A percentile compares a stretch with the other conserved stretches of the same genome.
These are phyloP conservation scores for Hirschfeldia incana DNA, from an alignment of 345 rosid genomes.

Conservation along the genomic window DNA sequence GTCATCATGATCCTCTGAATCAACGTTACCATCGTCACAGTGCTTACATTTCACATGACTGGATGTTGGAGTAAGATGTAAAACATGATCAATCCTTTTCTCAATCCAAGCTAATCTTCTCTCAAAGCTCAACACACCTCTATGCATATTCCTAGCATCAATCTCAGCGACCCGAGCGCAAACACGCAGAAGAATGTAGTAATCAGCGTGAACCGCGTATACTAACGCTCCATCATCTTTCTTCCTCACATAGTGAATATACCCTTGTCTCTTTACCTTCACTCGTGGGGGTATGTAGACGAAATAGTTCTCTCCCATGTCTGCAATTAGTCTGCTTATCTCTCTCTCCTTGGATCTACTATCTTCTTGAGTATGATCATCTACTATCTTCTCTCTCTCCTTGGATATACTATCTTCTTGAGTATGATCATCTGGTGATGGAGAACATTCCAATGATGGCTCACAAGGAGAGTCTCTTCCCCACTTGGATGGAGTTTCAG, in stretches of 20 bases:
- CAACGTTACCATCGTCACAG: background rate
- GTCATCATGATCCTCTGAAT: background rate
- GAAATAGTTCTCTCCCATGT: constrained; percentile 75
- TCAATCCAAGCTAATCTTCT: constrained; percentile 82
- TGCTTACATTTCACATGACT: background rate
- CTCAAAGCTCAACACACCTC: constrained; percentile 69
- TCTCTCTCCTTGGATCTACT: constrained; percentile 31
- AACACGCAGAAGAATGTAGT: constrained; percentile 70
- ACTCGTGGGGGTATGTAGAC: constrained; percentile 70
- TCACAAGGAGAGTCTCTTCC: background rate
- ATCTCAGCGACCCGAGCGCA: constrained; percentile 67
- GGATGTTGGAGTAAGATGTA: background rate
- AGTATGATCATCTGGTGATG: background rate
- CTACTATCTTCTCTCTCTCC: constrained; percentile 31
- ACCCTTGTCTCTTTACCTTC: constrained; percentile 56
- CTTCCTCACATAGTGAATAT: constrained; percentile 67
- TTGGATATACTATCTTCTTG: background rate
- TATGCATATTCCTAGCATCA: constrained; percentile 67
- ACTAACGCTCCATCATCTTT: constrained; percentile 53
- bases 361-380: background rate
- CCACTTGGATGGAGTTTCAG: background rate
- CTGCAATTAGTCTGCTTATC: constrained; percentile 50
- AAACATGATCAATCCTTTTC: constrained; percentile 56
- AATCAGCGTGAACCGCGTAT: constrained; percentile 79
- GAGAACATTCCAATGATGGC: background rate